Base-by-base conservation (phyloP, 2,329 filamentous ascomycete genomes). In the Stachybotrys echinatus region DNA sequence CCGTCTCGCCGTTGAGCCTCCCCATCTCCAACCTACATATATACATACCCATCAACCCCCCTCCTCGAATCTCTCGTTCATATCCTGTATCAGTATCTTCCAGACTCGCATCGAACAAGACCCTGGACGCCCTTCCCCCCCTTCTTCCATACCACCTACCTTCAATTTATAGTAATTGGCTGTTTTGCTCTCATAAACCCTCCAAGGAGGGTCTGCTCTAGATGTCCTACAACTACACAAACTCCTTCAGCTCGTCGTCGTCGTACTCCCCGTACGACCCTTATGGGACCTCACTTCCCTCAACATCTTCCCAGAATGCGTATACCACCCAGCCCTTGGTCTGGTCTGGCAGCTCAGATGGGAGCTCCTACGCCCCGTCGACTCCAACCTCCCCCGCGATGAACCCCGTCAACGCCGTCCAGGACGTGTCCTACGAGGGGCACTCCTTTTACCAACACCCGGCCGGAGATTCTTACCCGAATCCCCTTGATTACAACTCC, bases 1-100 rank as follows among this genome's bases (percentile, higher is more conserved):
- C 27, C 27, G 10, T 34, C 27, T 34, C 27, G 10, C 14, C 10
- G 10, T 61, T 56, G 57, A 61, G 59, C 59, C 59, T 61, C 59
- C 55, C 51, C 44, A 45, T 43, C 18, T 34, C 27, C 27, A 14
- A 34, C 10, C 27, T n/a, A 34, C 14, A 34, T 34, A 34, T 34
- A 34, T 34, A 34, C 27, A 34, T 34, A 34, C 10, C 3, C 27
- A 34, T 34, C 27, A 14, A 14, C 10, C 27, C 27, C 27, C 27
- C 27, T 34, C 27, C 27, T 14, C 27, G n/a, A n/a, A 34, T 34
- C 27, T 14, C 27, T 34, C 27, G 14, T 14, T 34, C 27, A 34
- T n/a, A n/a, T n/a, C n/a, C n/a, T n/a, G n/a, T n/a, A n/a, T n/a
- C n/a, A n/a, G n/a, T n/a, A n/a, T n/a, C n/a, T n/a, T n/a, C n/a